Evolutionary conservation across 2,329 filamentous ascomycete genomes (phyloP).

Genomic region (Trichoderma semiorbis): DNA sequence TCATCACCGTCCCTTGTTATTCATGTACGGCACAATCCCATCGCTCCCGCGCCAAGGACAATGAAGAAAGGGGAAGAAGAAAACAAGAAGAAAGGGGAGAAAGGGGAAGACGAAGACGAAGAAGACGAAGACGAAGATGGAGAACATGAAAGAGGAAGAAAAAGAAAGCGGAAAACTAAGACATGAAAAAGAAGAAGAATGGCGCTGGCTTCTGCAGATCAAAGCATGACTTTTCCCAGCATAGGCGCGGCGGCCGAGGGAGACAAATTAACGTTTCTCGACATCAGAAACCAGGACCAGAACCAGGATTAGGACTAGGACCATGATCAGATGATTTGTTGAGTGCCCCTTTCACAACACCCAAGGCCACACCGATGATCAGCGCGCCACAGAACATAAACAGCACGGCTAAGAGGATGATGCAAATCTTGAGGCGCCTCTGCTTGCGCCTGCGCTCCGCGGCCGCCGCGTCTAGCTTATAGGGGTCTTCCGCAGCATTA

Average conservation of each 20-base stretch:
- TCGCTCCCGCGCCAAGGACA: background rate
- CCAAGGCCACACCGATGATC: slow-evolving; percentile 27
- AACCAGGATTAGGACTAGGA: background rate
- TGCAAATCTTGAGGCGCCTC: slow-evolving; percentile 23
- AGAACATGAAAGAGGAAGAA: background rate
- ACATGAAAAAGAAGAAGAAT: background rate
- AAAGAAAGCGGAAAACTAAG: background rate
- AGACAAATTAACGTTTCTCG: background rate
- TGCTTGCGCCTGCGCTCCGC: slow-evolving; percentile 23
- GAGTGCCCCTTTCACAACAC: slow-evolving; percentile 23
- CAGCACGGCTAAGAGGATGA: slow-evolving; percentile 23
- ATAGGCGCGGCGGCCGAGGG: background rate
- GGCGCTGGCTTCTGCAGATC: background rate
- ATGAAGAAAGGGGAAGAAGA: background rate
- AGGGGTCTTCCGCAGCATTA: slow-evolving; percentile 7
- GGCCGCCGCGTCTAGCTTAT: slow-evolving; percentile 26
- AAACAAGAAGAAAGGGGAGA: background rate
- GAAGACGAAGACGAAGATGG: background rate
- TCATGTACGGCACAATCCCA: background rate
- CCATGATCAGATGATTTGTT: background rate
- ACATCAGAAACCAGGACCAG: background rate
- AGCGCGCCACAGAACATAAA: slow-evolving; percentile 27
- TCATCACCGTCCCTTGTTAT: background rate
- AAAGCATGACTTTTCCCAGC: background rate
- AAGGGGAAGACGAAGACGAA: background rate